Base-by-base conservation (phyloP, 805 yeast genomes). In the Candida vaughaniae region DNA sequence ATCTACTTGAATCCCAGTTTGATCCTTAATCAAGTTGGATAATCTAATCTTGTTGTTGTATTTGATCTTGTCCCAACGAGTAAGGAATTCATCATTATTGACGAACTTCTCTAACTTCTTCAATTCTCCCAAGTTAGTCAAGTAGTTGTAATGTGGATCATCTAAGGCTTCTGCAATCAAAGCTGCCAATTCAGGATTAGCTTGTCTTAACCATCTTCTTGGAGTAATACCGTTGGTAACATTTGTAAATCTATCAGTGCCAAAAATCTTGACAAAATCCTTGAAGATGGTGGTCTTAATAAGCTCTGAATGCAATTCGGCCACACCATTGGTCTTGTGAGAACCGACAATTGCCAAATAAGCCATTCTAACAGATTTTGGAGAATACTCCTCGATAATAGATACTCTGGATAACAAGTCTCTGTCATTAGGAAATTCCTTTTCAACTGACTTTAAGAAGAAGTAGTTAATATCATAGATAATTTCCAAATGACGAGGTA, bases 181-280 rank as follows among this genome's bases (percentile, higher is more conserved):
- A n/a, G 64, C 67, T 12, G 93, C 75, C 51, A 89, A 71, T 48
- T 70, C 72, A 8, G 97, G 96, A 62, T 89, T 90, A 34, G 96
- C 95, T 66, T 89, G 95, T 58, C 80, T 82, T 57, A 89, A 75
- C 97, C 97, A 89, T 66, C 97, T 82, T 73, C 97, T 80, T 51
- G 96, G 96, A 3, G 97, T 89, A 56, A 89, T 80, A 66, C 97
- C 97, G 61, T 89, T 89, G 33, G 97, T 89, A 43, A 89, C 96
- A 53, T 89, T 89, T 35, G 86, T 85, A 64, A 89, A 89, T 64
- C 85, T 86, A 45, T 85, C 86, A 16, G 72, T 54, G 33, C 97
- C 97, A 52, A 77, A 89, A 25, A 89, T 73, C 44, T 73, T 75
- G 38, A 89, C 97, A 57, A 89, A 89, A 63, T 90, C 96, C 59